phyloP scores from a whole-genome alignment of 495 filamentous ascomycete genomes.

The Sabuloglossum arenarium region DNA sequence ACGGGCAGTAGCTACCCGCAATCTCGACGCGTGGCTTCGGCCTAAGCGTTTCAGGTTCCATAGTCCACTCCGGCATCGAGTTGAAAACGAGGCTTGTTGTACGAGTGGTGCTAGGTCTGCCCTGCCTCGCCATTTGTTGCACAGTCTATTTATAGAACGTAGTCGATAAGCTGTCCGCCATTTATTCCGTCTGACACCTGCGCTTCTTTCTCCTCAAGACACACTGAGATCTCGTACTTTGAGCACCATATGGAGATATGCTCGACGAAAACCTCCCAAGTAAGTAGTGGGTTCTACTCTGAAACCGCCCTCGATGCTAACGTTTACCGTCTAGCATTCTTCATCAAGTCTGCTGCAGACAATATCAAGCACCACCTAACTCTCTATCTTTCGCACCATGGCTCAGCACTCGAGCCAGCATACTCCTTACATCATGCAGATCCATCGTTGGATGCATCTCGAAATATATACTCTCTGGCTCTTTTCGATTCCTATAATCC shows the following conservation, averaged over 20 bases:
- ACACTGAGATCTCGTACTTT: background rate
- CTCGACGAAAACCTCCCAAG: constrained; percentile 89
- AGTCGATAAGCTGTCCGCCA: background rate
- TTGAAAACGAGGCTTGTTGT: background rate
- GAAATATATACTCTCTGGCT: constrained; percentile 70
- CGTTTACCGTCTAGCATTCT: constrained; percentile 35
- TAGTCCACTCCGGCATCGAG: too few relatives aligned
- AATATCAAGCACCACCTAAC: constrained; percentile 31
- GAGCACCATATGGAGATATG: constrained; percentile 28
- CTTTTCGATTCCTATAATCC: constrained; percentile 67
- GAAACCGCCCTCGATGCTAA: constrained; percentile 21
- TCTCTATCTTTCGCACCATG: constrained; percentile 58
- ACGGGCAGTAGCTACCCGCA: too few relatives aligned
- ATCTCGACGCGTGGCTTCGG: background rate
- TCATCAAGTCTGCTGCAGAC: constrained; percentile 27
- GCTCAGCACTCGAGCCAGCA: constrained; percentile 53
- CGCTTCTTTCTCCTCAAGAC: background rate
- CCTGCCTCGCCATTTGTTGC: too few relatives aligned
- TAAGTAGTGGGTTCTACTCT: constrained; percentile 20
- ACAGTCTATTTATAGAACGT: background rate
- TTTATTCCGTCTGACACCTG: background rate
- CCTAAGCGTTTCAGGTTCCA: background rate
- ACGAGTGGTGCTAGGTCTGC: too few relatives aligned
- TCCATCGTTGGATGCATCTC: constrained; percentile 40
- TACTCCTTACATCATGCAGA: constrained; percentile 62